Evolutionary conservation across 495 filamentous ascomycete genomes (phyloP), one percentile per base, ranked within the genome.

Genomic region (Annulohypoxylon nitens): DNA sequence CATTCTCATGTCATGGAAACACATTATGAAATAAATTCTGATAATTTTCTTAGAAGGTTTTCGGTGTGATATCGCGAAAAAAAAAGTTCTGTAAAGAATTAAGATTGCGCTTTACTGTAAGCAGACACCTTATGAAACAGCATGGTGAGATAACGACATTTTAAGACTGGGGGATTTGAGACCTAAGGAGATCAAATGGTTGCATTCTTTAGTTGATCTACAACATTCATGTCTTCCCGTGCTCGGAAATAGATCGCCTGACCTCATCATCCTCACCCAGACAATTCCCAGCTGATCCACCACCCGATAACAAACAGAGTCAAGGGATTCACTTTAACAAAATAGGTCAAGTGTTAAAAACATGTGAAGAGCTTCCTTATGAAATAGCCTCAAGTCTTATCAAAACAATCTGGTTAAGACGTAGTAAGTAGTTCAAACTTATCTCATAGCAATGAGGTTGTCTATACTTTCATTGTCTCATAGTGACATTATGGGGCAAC

Each of bases 161-260:
- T 9, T 20, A 71, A 57, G 50, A n/a, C 25, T 14, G 9, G 48
- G 18, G 12, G 16, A 47, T 20, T 5, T 47, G 43, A 58, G 33
- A 58, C 23, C 30, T 58, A 10, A 58, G 9, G 23, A 55, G 20
- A 67, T 48, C 63, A 53, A 63, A 67, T 70, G 62, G 67, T 70
- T 67, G 36, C 63, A 67, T 64, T 61, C 6, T 59, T 36, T 34
- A 41, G 55, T 63, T 59, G 58, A 67, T 67, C 67, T 74, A 8
- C 58, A 47, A n/a, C 36, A 20, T 18, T 37, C 20, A 51, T 58
- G 14, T 69, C 54, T 61, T 47, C 71, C 58, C 63, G 61, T 74
- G 72, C 63, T 61, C 50, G 25, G 45, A 69, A 74, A 67, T 67
- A 62, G 67, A 74, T 64, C 72, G 62, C 45, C 67, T 74, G 72